phyloP scores from a whole-genome alignment of 2,329 filamentous ascomycete genomes.

The Annulohypoxylon truncatum region DNA sequence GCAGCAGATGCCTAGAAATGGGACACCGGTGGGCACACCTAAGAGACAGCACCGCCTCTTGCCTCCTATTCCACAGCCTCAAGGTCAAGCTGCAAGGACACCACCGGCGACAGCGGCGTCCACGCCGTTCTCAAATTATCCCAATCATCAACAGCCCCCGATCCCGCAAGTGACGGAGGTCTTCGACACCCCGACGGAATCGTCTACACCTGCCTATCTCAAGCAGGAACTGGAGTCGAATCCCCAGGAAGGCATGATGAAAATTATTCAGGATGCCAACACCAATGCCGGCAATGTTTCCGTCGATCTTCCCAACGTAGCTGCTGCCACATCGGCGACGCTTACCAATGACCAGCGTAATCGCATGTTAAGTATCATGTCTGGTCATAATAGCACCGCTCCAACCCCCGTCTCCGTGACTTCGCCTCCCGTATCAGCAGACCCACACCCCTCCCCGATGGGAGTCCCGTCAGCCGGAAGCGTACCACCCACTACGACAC shows the following conservation, averaged over 20 bases:
- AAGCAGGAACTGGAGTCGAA: conserved; percentile 68
- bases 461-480: conserved; percentile 37
- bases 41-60: conserved; percentile 67
- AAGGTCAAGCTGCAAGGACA: conserved; percentile 49
- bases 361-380: conserved; percentile 70
- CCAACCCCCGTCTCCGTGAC: conserved; percentile 42
- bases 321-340: conserved; percentile 65
- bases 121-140: conserved; percentile 45
- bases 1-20: conserved; percentile 55
- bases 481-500: conserved; percentile 38
- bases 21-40: conserved; percentile 55
- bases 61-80: conserved; percentile 62
- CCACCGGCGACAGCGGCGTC: conserved; percentile 49
- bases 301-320: conserved; percentile 67
- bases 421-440: conserved; percentile 39
- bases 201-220: conserved; percentile 62
- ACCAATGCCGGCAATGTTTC: conserved; percentile 56
- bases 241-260: conserved; percentile 72
- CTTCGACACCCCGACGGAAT: conserved; percentile 62
- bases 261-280: conserved; percentile 73
- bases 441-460: conserved; percentile 36
- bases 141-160: conserved; percentile 54
- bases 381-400: conserved; percentile 48
- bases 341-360: conserved; percentile 68
- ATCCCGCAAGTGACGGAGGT: conserved; percentile 71